Evolutionary conservation across 257 asterid species (phyloP), one percentile per base, ranked within the genome.

Genomic region (Solanum bulbocastanum): DNA sequence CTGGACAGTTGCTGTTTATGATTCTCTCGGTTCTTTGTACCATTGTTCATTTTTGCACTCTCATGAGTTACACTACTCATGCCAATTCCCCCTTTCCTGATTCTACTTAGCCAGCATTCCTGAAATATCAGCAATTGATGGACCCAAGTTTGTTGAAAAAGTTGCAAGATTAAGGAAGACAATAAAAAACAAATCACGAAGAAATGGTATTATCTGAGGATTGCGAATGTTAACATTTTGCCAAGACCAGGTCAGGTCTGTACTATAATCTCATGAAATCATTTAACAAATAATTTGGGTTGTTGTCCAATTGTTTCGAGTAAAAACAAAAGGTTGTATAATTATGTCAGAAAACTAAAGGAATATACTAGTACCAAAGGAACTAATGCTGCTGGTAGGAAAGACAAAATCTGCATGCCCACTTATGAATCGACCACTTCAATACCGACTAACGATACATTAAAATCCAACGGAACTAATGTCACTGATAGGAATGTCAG

Each of bases 1-100:
- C 92, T 93, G 84, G 39, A 90, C 71, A 87, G 83, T 84, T 87
- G 89, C 84, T 86, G 92, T 92, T 93, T 94, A 58, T 91, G 93
- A 86, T 4, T 89, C 49, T 94, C 98, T 33, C 79, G 91, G 92
- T 90, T 90, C 93, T 87, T 94, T 5, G 46, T 44, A 88, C 86
- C 91, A 87, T 89, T 89, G 85, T 83, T 90, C 33, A 49, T 27
- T 81, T 46, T 37, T 16, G 42, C 68, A 49, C 85, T 49, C 69
- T 81, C 85, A 30, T 27, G 85, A 81, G 85, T 81, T 46, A 18
- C 69, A 46, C 30, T 27, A 32, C 85, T 81, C 85, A 81, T 46
- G 25, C 33, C 4, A 25, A 11, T 81, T 32, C 3, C 42, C 65
- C 25, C 27, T 44, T 44, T 25, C 35, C 32, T 5, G 37, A 42